Evolutionary conservation across 805 yeast species (phyloP).

Genomic region (Myxozyma kluyveri): DNA sequence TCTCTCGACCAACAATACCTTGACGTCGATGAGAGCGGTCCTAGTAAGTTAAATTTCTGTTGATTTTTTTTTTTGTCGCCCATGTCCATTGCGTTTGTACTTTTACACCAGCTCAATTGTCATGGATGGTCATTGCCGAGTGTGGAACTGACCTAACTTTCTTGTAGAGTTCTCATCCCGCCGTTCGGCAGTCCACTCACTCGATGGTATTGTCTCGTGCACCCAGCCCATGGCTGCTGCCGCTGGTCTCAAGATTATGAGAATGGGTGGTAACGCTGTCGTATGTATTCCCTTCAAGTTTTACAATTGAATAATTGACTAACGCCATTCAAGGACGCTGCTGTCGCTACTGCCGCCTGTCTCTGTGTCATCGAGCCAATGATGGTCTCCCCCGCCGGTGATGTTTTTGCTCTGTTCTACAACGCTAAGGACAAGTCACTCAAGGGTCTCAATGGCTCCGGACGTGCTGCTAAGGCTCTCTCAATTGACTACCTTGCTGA

Average conservation of each 20-base stretch:
- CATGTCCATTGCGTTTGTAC: background rate
- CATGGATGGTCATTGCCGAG: background rate
- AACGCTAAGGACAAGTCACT: constrained; percentile 51
- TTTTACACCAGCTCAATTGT: background rate
- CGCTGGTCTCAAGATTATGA: constrained; percentile 65
- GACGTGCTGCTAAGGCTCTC: constrained; percentile 57
- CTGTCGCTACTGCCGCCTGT: constrained; percentile 45
- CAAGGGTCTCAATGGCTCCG: constrained; percentile 71
- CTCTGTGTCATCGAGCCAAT: constrained; percentile 42
- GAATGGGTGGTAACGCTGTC: constrained; percentile 64
- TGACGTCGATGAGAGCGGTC: constrained; percentile 27
- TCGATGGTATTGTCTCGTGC: constrained; percentile 69
- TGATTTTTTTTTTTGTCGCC: background rate
- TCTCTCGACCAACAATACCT: constrained; percentile 29
- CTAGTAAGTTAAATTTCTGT: constrained; percentile 9
- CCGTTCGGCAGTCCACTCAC: constrained; percentile 70
- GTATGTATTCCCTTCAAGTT: constrained; percentile 8
- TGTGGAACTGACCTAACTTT: constrained; percentile 2
- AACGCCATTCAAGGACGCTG: constrained; percentile 37
- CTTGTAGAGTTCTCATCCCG: constrained; percentile 48
- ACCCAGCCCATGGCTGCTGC: constrained; percentile 75
- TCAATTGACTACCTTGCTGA: constrained; percentile 49
- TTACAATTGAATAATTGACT: background rate
- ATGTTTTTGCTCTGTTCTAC: constrained; percentile 58
- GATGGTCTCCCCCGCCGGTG: constrained; percentile 45